Evolutionary conservation across 352 stramenopile species (phyloP).

Genomic region (Globisporangium recalcitrans): DNA sequence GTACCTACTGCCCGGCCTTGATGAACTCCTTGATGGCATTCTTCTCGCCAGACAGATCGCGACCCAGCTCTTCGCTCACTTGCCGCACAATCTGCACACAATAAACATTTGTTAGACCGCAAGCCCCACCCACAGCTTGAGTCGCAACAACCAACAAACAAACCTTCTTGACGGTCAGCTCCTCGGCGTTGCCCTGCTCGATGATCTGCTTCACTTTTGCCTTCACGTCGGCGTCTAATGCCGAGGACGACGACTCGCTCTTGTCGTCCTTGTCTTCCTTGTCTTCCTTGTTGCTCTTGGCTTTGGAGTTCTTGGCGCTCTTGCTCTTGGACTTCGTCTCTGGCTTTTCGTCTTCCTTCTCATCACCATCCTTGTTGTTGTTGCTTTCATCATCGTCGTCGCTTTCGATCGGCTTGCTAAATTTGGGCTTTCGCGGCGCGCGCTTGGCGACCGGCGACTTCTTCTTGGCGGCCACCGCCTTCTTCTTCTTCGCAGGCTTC

Average conservation of each 20-base stretch:
- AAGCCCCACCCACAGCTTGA: background rate
- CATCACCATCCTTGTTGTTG: background rate
- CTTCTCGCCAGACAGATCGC: conserved; percentile 68
- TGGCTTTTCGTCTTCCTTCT: conserved; percentile 2
- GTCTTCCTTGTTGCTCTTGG: conserved; percentile 17
- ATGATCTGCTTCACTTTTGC: conserved; percentile 79
- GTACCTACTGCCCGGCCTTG: conserved; percentile 25
- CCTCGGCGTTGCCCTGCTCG: conserved; percentile 60
- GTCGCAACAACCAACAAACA: background rate
- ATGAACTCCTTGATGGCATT: conserved; percentile 82
- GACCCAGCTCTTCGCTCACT: conserved; percentile 55
- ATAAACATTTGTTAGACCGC: background rate
- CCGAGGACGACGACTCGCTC: background rate
- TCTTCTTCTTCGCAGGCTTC: conserved; percentile 28
- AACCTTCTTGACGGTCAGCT: conserved; percentile 85
- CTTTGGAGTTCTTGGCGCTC: background rate
- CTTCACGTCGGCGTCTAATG: conserved; percentile 44
- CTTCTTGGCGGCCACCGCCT: conserved; percentile 18
- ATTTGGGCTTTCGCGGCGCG: conserved; percentile 12
- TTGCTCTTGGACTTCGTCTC: conserved; percentile 18
- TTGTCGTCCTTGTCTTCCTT: conserved; percentile 16
- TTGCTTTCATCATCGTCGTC: background rate
- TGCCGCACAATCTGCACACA: conserved; percentile 61
- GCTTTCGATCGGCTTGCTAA: conserved; percentile 9
- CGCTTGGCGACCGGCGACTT: conserved; percentile 22